phyloP scores from a whole-genome alignment of 208 protist species.

The Borovskyia barvae region DNA sequence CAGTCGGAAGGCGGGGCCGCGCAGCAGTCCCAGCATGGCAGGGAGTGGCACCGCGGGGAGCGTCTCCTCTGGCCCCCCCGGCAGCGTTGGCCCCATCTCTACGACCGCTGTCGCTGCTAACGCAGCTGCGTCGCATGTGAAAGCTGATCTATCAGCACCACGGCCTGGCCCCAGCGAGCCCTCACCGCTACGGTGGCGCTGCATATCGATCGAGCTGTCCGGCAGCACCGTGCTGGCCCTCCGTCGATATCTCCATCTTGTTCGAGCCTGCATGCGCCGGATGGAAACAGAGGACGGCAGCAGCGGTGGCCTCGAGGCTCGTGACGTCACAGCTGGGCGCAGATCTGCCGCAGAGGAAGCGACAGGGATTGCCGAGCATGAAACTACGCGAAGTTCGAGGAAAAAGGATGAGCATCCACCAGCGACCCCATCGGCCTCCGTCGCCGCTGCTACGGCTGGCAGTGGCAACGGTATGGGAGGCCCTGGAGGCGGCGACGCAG shows the following conservation, averaged over 20 bases:
- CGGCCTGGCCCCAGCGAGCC: background rate
- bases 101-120: no score
- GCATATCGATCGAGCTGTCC: constrained; percentile 20
- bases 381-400: background rate
- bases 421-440: background rate
- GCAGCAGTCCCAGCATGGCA: background rate
- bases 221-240: constrained; percentile 6
- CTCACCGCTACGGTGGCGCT: constrained; percentile 19
- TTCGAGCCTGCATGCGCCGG: constrained; percentile 19
- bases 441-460: background rate
- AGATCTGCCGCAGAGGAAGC: background rate
- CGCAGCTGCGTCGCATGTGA: no score
- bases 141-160: no score
- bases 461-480: background rate
- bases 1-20: background rate
- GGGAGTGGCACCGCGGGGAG: background rate
- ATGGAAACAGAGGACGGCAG: background rate
- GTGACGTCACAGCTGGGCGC: no score
- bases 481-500: background rate
- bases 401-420: constrained; percentile 1
- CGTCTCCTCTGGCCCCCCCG: no score
- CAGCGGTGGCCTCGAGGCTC: no score
- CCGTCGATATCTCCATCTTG: constrained; percentile 19
- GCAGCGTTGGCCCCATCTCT: no score
- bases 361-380: background rate